A percentile compares a stretch with the other conserved stretches of the same genome.
phyloP scores from a whole-genome alignment of 257 asterid genomes.

The Echium plantagineum region DNA sequence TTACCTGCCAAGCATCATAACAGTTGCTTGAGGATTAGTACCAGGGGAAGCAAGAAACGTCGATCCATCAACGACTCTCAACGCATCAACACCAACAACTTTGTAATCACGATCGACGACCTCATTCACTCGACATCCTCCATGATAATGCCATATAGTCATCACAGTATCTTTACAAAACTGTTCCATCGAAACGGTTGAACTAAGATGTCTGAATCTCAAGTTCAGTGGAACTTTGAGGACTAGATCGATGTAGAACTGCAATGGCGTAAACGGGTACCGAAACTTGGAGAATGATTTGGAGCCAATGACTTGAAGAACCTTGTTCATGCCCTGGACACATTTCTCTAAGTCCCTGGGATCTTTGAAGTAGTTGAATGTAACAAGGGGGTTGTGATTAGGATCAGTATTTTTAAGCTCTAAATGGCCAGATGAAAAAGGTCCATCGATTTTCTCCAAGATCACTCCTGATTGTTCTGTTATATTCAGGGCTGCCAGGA shows the following conservation, averaged over 20 bases:
- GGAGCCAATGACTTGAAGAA: constrained; percentile 36
- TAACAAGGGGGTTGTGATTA: constrained; percentile 52
- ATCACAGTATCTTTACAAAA: constrained; percentile 58
- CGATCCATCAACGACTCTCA: constrained; percentile 76
- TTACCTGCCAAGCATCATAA: constrained; percentile 95
- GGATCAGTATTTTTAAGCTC: constrained; percentile 48
- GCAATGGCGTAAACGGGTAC: constrained; percentile 30
- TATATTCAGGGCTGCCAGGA: not conserved
- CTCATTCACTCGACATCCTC: constrained; percentile 63
- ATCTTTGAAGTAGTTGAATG: constrained; percentile 71
- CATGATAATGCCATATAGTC: constrained; percentile 89
- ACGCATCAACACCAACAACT: constrained; percentile 49
- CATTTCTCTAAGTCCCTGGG: constrained; percentile 57
- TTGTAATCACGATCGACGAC: constrained; percentile 55
- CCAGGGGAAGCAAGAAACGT: constrained; percentile 56
- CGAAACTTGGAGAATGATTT: constrained; percentile 25
- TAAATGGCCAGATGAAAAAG: constrained; percentile 53
- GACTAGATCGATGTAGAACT: constrained; percentile 26
- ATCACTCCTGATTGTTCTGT: constrained; percentile 29
- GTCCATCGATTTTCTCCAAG: constrained; percentile 50
- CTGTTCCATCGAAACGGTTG: constrained; percentile 42
- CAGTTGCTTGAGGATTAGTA: constrained; percentile 89
- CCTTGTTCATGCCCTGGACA: constrained; percentile 43
- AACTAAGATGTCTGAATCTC: constrained; percentile 27
- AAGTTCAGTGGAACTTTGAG: constrained; percentile 33